These are phyloP conservation scores for Stereocaulon alpinum DNA, from an alignment of 495 filamentous ascomycete genomes.

Conservation along the genomic window DNA sequence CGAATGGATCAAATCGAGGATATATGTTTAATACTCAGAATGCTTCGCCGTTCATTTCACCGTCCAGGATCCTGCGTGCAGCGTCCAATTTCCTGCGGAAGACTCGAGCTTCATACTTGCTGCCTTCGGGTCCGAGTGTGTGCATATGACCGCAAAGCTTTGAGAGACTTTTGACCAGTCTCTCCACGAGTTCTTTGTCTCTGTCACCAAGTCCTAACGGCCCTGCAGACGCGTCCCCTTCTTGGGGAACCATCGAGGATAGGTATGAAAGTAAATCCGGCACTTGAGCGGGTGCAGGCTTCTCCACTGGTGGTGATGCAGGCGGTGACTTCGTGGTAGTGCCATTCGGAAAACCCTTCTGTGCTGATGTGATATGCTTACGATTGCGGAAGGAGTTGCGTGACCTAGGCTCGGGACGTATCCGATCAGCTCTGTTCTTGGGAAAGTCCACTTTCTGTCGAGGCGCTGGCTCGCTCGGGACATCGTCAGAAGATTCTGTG, in stretches of 20 bases:
- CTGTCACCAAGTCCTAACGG: conserved; percentile 50
- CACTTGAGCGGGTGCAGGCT: conserved; percentile 29
- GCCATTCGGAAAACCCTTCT: conserved; percentile 15
- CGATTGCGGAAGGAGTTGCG: conserved; percentile 1
- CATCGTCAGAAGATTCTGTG: conserved; percentile 30
- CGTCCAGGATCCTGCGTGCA: conserved; percentile 61
- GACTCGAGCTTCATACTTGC: conserved; percentile 48
- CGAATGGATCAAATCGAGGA: neutral
- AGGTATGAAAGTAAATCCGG: conserved; percentile 34
- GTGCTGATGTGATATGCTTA: conserved; percentile 10
- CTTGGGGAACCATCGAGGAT: conserved; percentile 22
- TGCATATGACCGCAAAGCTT: conserved; percentile 59
- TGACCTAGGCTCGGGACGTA: conserved; percentile 9
- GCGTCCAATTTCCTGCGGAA: conserved; percentile 62
- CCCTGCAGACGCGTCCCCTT: conserved; percentile 16
- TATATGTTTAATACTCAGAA: conserved; percentile 10
- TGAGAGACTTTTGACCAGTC: conserved; percentile 62
- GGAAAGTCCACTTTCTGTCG: conserved; percentile 20
- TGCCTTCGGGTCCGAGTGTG: conserved; percentile 39
- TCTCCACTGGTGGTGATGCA: conserved; percentile 22
- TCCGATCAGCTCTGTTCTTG: conserved; percentile 28
- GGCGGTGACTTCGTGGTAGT: conserved; percentile 8
- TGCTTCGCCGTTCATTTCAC: conserved; percentile 34
- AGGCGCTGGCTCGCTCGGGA: conserved; percentile 27
- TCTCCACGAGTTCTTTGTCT: conserved; percentile 66